Evolutionary conservation across 768 basidiomycete species (phyloP), one percentile per base, ranked within the genome.

Genomic region (Podaxis sp.): DNA sequence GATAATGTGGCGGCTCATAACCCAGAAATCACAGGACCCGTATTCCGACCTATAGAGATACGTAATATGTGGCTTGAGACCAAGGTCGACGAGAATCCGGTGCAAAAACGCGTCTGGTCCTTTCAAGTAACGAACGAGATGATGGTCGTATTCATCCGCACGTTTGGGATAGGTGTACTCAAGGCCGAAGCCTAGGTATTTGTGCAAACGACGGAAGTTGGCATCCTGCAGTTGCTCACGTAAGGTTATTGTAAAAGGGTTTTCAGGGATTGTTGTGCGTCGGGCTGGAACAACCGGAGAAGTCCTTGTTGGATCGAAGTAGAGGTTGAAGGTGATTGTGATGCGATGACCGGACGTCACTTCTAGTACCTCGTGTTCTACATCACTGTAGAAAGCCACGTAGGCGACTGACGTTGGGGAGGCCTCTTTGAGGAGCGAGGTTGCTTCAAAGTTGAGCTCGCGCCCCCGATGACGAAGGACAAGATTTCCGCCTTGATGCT

Each of bases 401-500:
- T 74, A 77, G 11, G 70, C 73, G 15, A 74, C 67, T 7, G 72
- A 46, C 7, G 46, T 52, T 63, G 44, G 22, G 59, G 48, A 7
- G 62, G 54, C 1, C 67, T 57, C n/a, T 70, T 52, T 6, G 73
- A 68, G 7, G 80, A 77, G 61, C 82, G 79, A 44, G 80, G 74
- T 4, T 2, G 46, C 50, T 24, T 54, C 33, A 33, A 50, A 0
- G 65, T 66, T 74, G 74, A 78, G 46, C 78, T 77, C 22, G 70
- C 62, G 13, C 66, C 72, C 8, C 51, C 58, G 37, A 51, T 76
- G 72, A 11, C 73, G 75, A 0, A 86, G 70, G 2, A 73, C 56
- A 15, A 83, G 74, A 17, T 70, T 68, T 2, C 83, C 84, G 1
- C 83, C 83, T 60, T 80, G 71, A 64, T 85, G 78, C 0, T 66